Base-by-base conservation (phyloP, 164 flowering plant genomes). In the Magnolia officinalis region DNA sequence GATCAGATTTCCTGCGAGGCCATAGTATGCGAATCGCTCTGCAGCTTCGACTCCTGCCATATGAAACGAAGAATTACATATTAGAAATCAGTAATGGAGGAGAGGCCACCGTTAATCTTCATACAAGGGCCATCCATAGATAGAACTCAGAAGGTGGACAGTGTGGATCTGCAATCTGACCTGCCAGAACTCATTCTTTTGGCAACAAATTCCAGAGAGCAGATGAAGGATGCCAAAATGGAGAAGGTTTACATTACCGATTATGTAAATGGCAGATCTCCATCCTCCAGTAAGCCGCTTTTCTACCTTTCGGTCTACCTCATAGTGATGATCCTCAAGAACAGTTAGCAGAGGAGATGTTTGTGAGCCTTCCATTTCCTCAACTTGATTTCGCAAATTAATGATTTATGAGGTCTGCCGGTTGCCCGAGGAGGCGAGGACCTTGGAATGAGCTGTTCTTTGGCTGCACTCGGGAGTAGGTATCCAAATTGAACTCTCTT, bases 11-110 rank as follows among this genome's bases (percentile, higher is more conserved):
- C 63, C 26, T 18, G 73, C 31, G 2, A 74, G 37, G 13, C 76
- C 73, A 26, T 67, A 68, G 68, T 67, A 68, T 18, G 76, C 63
- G n/a, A 78, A 55, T 67, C 80, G 52, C 80, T 78, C 80, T 13
- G 75, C 55, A 3, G 72, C 55, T 51, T 77, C 79, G 9, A 77
- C 70, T 9, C 71, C 79, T 77, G 61, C 11, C 66, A 66, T 21
- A 21, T 21, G 10, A 64, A 1, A 8, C 8, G 21, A 66, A 37
- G 6, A 21, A 20, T 21, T 10, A 20, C 16, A 66, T 8, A 66
- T 20, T 7, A 19, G 24, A 37, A 37, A 37, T 16, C 24, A 65
- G 18, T 65, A 3, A 37, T 37, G 45, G 45, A 65, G 26, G 4
- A 9, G 10, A 16, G 23, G 11, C 61, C 61, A 55, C 13, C 19